Base-by-base conservation (phyloP, 352 stramenopile genomes). In the Globisporangium okanoganense region DNA sequence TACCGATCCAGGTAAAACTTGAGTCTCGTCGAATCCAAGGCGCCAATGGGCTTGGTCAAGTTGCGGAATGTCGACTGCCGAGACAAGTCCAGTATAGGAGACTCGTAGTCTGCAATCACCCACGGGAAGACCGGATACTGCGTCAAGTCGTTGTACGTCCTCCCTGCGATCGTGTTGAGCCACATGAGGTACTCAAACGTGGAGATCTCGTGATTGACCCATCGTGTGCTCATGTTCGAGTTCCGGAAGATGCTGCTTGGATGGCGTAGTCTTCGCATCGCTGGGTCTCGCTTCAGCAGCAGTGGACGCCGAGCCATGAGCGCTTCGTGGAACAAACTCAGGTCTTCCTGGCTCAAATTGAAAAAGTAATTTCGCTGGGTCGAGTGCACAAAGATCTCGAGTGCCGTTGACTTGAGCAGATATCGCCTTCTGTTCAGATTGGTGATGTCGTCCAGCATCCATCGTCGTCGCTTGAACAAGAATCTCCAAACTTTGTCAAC, bases 81-180 rank as follows among this genome's bases (percentile, higher is more conserved):
- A 33, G 75, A 67, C 25, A 95, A 65, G 56, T 95, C 86, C 16
- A 96, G 62, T 16, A 55, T 71, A 20, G 65, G n/a, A 1, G 82
- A 95, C 29, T 90, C 82, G 66, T 96, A 97, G 67, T 97, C 85
- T 0, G 86, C 75, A 20, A 97, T 64, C n/a, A 97, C 69, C 89
- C 88, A 97, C 10, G 91, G 90, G 56, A 97, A 97, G 27, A 98
- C 95, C 18, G 98, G 97, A 73, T 99, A 99, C 71, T 98, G 95
- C 1, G 83, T 96, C 49, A 97, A 70, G 63, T 97, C 92, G 43
- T 97, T 97, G 70, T 96, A 95, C 31, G 83, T 96, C 22, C 91
- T 72, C 0, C 89, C 91, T 38, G 88, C 89, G 33, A 93, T 85
- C 18, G 85, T 96, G 70, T 98, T 97, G 25, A 97, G 71, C 82